phyloP scores from a whole-genome alignment of 1,139 yeast genomes.

The Blastobotrys indianensis region DNA sequence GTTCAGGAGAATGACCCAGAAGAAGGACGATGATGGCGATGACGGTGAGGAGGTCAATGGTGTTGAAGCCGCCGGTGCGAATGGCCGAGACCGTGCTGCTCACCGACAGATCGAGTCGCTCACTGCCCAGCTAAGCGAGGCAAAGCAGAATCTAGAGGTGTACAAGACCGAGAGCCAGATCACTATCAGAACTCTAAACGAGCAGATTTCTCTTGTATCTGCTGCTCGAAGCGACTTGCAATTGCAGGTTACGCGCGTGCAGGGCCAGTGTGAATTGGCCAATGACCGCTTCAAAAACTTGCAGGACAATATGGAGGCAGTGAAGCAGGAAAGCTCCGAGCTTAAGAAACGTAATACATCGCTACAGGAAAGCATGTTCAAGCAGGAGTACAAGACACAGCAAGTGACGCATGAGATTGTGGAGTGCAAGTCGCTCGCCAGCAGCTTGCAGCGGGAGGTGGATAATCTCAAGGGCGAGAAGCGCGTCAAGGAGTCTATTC shows the following conservation, averaged over 20 bases:
- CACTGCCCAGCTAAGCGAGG: constrained; percentile 30
- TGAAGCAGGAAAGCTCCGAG: constrained; percentile 43
- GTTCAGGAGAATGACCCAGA: constrained; percentile 43
- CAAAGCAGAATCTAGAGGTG: constrained; percentile 34
- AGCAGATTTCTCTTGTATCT: constrained; percentile 35
- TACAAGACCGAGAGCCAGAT: constrained; percentile 40
- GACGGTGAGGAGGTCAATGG: constrained; percentile 13
- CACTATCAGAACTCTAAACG: constrained; percentile 39
- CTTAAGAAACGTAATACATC: constrained; percentile 40
- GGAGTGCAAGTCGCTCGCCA: constrained; percentile 39
- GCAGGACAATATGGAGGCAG: constrained; percentile 35
- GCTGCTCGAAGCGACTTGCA: constrained; percentile 49
- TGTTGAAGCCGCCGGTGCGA: constrained; percentile 9
- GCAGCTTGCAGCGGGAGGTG: constrained; percentile 40
- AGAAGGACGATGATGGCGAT: constrained; percentile 10
- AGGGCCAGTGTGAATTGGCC: constrained; percentile 42
- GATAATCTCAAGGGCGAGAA: constrained; percentile 53
- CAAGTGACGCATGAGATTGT: constrained; percentile 51
- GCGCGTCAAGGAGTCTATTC: constrained; percentile 45
- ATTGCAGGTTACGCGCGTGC: constrained; percentile 42
- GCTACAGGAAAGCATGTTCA: constrained; percentile 50
- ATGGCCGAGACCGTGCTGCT: constrained; percentile 31
- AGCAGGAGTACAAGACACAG: constrained; percentile 52
- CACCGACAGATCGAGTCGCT: constrained; percentile 34
- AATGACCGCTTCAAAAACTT: constrained; percentile 40